Evolutionary conservation across 768 basidiomycete genomes (phyloP), one percentile per base, ranked within the genome.

Genomic region (Chalciporus chontae): DNA sequence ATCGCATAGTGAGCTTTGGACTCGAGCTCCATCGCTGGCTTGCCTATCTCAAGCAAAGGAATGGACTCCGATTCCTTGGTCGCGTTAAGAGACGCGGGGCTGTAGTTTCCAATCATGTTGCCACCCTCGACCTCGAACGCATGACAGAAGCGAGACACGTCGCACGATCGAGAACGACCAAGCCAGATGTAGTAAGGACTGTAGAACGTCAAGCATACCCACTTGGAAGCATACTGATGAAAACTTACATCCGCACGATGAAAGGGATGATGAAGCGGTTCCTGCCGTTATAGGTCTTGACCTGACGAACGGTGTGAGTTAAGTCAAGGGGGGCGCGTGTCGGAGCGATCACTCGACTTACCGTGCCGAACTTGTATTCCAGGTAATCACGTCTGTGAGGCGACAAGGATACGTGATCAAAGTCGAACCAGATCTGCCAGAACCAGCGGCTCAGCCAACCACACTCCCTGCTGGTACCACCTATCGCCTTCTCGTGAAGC

Each of bases 141-240:
- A 55, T 81, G 78, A 43, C 74, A 75, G 41, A 76, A 73, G 3
- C 70, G 71, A 2, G 83, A 73, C 14, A 81, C 78, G 51, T 85
- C 81, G 51, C 80, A 76, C 4, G 75, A 68, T 21, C 84, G 80
- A 8, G 84, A 78, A 43, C 84, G 80, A 31, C 85, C 86, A 26
- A 90, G 73, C 77, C 84, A 88, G 56, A 90, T 80, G 63, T 88
- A 89, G 69, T 85, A 85, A 0, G 83, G 81, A 24, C 78, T 83
- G 50, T 3, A 14, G 26, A 21, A 29, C 5, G 18, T 34, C 51
- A 14, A 42, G 39, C 9, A 38, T 17, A 51, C 40, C 42, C 36
- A 21, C 18, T 34, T 14, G 47, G 19, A 26, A 51, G 43, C 27
- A 46, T 56, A 6, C 27, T 45, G 27, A 43, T n/a, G 29, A 55